Evolutionary conservation across 345 rosid genomes (phyloP).

Genomic region (Brassica juncea): DNA sequence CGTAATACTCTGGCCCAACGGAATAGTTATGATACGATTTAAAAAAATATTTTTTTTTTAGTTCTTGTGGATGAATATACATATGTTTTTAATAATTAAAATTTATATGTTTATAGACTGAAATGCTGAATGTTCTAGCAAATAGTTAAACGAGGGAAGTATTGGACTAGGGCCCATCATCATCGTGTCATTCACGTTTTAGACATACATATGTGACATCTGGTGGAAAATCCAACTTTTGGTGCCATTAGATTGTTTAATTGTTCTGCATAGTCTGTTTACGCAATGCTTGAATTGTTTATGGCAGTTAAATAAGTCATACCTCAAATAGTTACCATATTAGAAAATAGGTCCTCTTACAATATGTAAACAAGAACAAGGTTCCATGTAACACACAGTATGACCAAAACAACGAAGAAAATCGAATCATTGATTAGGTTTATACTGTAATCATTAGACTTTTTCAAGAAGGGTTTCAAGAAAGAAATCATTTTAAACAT

Average conservation of each 20-base stretch:
- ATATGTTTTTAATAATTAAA: too few relatives aligned
- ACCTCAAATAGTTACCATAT: constrained; percentile 39
- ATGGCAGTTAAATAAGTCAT: constrained; percentile 59
- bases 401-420: not conserved
- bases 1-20: too few relatives aligned
- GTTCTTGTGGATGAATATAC: too few relatives aligned
- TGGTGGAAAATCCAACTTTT: constrained; percentile 61
- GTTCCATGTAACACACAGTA: not conserved
- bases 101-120: too few relatives aligned
- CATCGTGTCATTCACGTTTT: too few relatives aligned
- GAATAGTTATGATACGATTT: too few relatives aligned
- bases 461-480: not conserved
- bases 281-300: constrained; percentile 71
- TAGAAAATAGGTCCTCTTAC: too few relatives aligned
- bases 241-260: constrained; percentile 28
- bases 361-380: too few relatives aligned
- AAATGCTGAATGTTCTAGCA: too few relatives aligned
- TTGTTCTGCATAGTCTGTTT: constrained; percentile 53
- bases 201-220: constrained; percentile 32
- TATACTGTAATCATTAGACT: not conserved
- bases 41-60: too few relatives aligned
- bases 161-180: too few relatives aligned
- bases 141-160: too few relatives aligned
- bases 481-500: not conserved
- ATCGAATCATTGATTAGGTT: not conserved